Evolutionary conservation across 1,284 basidiomycete genomes (phyloP), one percentile per base, ranked within the genome.

Genomic region (Cryptococcus hybrid): DNA sequence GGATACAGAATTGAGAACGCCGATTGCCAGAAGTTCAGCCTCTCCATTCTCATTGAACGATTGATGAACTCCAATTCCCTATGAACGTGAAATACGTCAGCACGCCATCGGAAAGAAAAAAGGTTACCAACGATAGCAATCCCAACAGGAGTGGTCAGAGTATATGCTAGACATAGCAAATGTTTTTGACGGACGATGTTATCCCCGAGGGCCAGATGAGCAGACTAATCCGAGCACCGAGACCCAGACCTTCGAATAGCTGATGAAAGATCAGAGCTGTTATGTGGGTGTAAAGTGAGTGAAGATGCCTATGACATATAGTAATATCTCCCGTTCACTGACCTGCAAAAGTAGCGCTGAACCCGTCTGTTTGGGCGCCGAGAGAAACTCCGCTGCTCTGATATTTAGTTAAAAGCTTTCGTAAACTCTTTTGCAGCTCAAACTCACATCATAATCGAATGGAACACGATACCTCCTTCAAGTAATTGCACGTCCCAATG

Each of bases 381-480:
- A 65, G 45, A 5, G 63, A 57, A 7, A 65, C 47, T n/a, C 63
- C 63, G 53, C 46, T 47, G 6, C 18, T 18, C 18, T 18, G 18
- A 18, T 18, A 18, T 18, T 18, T 18, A 18, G 18, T 18, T 18
- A 12, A 30, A n/a, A n/a, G 45, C 6, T n/a, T 18, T 30, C n/a
- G 18, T 18, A 18, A 18, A 9, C 45, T 47, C 45, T 24, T 30
- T 24, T 47, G 13, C 13, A 30, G 9, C 15, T 47, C 24, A 8
- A 30, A 13, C 46, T 35, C 46, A 47, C 46, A 82, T 81, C 66
- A 81, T 78, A 51, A 80, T 39, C 11, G 61, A 62, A 54, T 68
- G 79, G 62, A 80, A 79, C 47, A 79, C 66, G 54, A 80, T 79
- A 18, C 79, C 79, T 0, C 70, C 71, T 55, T 80, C 78, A 24